phyloP scores from a whole-genome alignment of 2,329 filamentous ascomycete genomes.

The Diaporthe helianthi region DNA sequence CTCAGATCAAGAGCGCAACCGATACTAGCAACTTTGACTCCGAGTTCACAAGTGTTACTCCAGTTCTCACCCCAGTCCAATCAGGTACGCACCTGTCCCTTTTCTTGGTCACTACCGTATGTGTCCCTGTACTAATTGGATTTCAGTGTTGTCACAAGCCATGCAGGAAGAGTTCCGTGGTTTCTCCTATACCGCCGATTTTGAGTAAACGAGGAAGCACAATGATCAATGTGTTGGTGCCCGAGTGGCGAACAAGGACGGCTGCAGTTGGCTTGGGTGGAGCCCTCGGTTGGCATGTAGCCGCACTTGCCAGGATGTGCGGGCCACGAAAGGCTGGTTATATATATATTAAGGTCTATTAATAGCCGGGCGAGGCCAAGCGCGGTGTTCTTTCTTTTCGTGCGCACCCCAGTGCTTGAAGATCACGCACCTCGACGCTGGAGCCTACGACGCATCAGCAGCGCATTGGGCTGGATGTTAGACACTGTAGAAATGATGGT shows the following conservation, averaged over 20 bases:
- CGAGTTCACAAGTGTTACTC: slow-evolving; percentile 98
- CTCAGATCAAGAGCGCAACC: slow-evolving; percentile 86
- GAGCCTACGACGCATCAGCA: slow-evolving; percentile 10
- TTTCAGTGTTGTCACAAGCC: slow-evolving; percentile 87
- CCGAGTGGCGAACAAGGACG: background rate
- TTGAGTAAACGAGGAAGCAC: slow-evolving; percentile 62
- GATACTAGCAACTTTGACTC: slow-evolving; percentile 99
- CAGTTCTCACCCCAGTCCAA: slow-evolving; percentile 95
- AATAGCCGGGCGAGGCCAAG: slow-evolving; percentile 9
- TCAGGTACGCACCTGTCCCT: slow-evolving; percentile 72
- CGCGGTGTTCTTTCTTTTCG: slow-evolving; percentile 1
- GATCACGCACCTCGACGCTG: background rate
- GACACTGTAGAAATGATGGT: slow-evolving; percentile 28
- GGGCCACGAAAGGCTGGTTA: slow-evolving; percentile 9
- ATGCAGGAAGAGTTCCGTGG: slow-evolving; percentile 99
- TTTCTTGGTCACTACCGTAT: background rate
- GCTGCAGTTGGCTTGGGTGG: background rate
- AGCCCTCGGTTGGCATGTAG: background rate
- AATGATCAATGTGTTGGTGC: background rate
- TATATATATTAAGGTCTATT: slow-evolving; percentile 24
- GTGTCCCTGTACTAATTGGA: slow-evolving; percentile 21
- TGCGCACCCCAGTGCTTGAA: slow-evolving; percentile 3
- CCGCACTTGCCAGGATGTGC: slow-evolving; percentile 4
- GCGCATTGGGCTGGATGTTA: slow-evolving; percentile 28
- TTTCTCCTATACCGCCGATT: slow-evolving; percentile 96